These are phyloP conservation scores for Serendipita vermifera DNA, from an alignment of 768 basidiomycete species.

Conservation along the genomic window DNA sequence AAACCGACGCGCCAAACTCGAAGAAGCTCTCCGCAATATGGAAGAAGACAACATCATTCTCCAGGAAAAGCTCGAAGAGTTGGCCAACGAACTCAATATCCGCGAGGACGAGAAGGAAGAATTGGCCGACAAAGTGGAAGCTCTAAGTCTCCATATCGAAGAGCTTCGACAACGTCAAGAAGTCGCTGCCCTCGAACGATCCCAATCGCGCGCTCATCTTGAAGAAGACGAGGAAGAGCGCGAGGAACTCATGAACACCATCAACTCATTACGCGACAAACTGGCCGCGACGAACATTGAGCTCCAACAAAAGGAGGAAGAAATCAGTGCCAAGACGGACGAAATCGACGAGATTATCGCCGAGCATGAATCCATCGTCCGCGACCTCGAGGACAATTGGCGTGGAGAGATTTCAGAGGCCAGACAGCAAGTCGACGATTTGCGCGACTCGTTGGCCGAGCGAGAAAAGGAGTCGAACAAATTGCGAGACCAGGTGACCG, in stretches of 20 bases:
- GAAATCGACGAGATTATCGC: conserved; percentile 68
- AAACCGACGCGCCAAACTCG: conserved; percentile 31
- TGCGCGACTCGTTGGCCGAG: conserved; percentile 32
- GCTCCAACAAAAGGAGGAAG: conserved; percentile 76
- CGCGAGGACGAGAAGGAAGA: conserved; percentile 64
- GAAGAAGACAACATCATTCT: conserved; percentile 54
- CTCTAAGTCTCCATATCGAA: conserved; percentile 52
- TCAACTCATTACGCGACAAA: conserved; percentile 61
- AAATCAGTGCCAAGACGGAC: conserved; percentile 60
- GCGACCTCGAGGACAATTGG: conserved; percentile 73
- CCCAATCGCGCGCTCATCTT: conserved; percentile 56
- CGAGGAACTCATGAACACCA: conserved; percentile 65
- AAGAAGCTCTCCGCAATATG: conserved; percentile 42
- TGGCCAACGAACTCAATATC: conserved; percentile 25
- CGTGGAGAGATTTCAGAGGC: conserved; percentile 76
- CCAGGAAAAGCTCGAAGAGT: conserved; percentile 45
- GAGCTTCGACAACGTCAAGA: conserved; percentile 48
- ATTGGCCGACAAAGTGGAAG: conserved; percentile 50
- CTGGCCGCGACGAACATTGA: conserved; percentile 72
- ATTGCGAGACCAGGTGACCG: conserved; percentile 56
- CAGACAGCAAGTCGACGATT: conserved; percentile 35
- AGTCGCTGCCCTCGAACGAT: conserved; percentile 53
- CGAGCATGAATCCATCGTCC: conserved; percentile 61
- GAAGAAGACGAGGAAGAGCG: conserved; percentile 60
- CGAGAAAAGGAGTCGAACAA: conserved; percentile 68